Evolutionary conservation across 257 asterid species (phyloP).

Genomic region (Solanum ossicruentum): DNA sequence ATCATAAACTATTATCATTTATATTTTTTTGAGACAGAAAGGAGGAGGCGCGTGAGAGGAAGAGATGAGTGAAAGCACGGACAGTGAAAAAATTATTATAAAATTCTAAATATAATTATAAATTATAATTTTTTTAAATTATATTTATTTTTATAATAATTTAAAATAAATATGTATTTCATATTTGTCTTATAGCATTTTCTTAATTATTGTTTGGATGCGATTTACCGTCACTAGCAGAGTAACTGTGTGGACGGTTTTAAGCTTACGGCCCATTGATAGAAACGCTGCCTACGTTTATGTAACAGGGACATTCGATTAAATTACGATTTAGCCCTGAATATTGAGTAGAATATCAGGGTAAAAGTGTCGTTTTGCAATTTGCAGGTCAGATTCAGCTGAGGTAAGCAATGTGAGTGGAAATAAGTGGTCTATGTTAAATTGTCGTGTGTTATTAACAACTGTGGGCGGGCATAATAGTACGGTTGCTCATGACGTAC

Average conservation of each 20-base stretch:
- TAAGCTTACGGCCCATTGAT: conserved; percentile 23
- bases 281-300: conserved; percentile 36
- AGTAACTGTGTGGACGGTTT: conserved; percentile 20
- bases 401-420: conserved; percentile 13
- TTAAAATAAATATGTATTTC: too few relatives aligned
- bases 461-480: neutral
- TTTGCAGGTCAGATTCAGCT: conserved; percentile 1
- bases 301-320: conserved; percentile 21
- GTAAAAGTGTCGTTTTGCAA: neutral
- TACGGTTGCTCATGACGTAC: neutral
- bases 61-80: too few relatives aligned
- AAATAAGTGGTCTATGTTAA: conserved; percentile 40
- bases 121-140: too few relatives aligned
- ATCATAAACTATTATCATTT: too few relatives aligned
- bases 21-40: too few relatives aligned
- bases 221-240: conserved; percentile 16
- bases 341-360: neutral
- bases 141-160: too few relatives aligned
- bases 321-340: conserved; percentile 17
- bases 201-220: neutral
- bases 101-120: too few relatives aligned
- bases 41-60: too few relatives aligned
- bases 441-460: conserved; percentile 34
- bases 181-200: neutral
- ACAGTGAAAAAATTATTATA: too few relatives aligned